Base-by-base conservation (phyloP, 2,329 filamentous ascomycete genomes). In the Cercospora janseana region DNA sequence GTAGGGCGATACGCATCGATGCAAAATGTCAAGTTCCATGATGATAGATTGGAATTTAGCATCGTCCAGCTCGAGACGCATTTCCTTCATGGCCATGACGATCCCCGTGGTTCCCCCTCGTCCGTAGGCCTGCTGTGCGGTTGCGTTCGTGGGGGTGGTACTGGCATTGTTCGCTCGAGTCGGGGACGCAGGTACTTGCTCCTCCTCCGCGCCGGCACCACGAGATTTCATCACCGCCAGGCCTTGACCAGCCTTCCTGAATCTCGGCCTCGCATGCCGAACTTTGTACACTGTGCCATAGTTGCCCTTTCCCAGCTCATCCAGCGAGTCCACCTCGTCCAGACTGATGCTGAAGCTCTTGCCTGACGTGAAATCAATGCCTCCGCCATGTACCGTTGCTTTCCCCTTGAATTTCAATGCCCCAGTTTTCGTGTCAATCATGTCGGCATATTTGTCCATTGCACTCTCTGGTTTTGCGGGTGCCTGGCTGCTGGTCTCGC, bases 51-150 rank as follows among this genome's bases (percentile, higher is more conserved):
- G 86, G 66, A 98, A 95, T 70, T 98, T 98, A 56, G 89, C 86
- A 69, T 98, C 93, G 64, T 98, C 93, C 46, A 98, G 77, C 69
- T 98, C 93, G 7, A 98, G 76, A 15, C 93, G 83, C 62, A 98
- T 94, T 71, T 98, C 93, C 69, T 98, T 98, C 93, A 98, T 98
- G 10, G 93, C 93, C 93, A 98, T 97, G 52, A 95, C 78, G 42
- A 87, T 81, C 13, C 92, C 90, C 0, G 83, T 84, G 1, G 75
- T 76, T 34, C 80, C 81, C 4, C 72, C 73, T n/a, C 64, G 60
- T 12, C 52, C 52, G 24, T 45, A 54, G 7, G 52, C 56, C 27
- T 55, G 56, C 20, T 53, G 55, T 9, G 46, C 43, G n/a, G 46
- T 53, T 6, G 49, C 45, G 21, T 45, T 55, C 13, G 60, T 56